Base-by-base conservation (phyloP, 1,284 basidiomycete species). In the Ustilago esculenta region DNA sequence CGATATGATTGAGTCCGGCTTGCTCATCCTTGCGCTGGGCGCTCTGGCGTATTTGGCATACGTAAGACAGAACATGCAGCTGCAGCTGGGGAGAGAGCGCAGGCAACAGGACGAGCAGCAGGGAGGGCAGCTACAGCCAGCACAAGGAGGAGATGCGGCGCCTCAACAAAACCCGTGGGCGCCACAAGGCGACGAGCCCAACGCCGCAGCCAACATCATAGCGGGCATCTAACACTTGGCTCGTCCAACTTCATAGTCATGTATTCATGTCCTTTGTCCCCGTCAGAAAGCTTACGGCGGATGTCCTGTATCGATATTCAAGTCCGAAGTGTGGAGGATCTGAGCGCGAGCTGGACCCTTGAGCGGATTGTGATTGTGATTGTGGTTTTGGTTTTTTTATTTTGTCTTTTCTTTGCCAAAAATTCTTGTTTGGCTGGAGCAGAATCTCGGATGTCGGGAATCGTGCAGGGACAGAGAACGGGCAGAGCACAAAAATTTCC, bases 1-100 rank as follows among this genome's bases (percentile, higher is more conserved):
- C 42, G 66, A 69, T n/a, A 69, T 73, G 65, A 74, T 77, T 46
- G 75, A 77, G 44, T 65, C 64, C 4, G 68, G 69, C 4, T 41
- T 77, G 42, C 51, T 77, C 24, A 68, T 75, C 30, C 34, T 76
- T 40, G 75, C 71, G 8, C 34, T 77, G 3, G 75, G 53, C n/a
- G 74, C 45, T n/a, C 32, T 77, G 24, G 73, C 73, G 6, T 67
- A 69, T 36, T 45, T 77, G 23, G 72, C 73, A 3, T 75, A 72
- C 39, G 57, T 65, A 29, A 33, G 75, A 21, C 75, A 77, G 45
- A 70, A 66, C 3, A 69, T 73, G 1, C 73, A 75, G 58, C 21
- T 74, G 41, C 59, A 73, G 34, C 25, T 73, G 42, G 52, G 72
- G 43, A 52, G 72, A 23, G 58, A 73, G 58, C 46, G 73, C 21